Base-by-base conservation (phyloP, 805 yeast species). In the Helenozyma rhizophorensis region DNA sequence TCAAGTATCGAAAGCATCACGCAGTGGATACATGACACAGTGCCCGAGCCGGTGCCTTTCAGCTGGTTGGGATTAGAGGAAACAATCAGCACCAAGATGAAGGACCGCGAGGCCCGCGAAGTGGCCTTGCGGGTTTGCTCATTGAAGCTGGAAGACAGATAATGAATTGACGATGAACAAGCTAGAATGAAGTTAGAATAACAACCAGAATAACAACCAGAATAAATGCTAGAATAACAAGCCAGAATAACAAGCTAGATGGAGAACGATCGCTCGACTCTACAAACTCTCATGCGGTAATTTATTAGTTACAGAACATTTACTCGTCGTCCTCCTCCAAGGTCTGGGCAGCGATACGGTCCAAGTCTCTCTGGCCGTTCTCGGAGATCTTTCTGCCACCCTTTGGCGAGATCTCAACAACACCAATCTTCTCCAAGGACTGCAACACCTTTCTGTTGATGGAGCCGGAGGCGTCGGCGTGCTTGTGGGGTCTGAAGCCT, bases 361-460 rank as follows among this genome's bases (percentile, higher is more conserved):
- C 99, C 78, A 93, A 84, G 78, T 93, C 99, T 86, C 98, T 89
- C 79, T 90, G 97, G 70, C 99, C 99, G 76, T 88, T 85, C 70
- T 87, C 96, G 50, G 97, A 83, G 81, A 93, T 87, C 75, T 89
- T 87, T 83, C 98, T 93, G 73, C 98, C 98, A 70, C 97, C 97
- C 76, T 86, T 87, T 74, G 88, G 85, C 67, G 95, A 80, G 69
- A 83, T 77, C 78, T 90, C 98, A 58, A 93, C 76, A 57, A 93
- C 87, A 71, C 97, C 97, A 52, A 93, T 83, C 80, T 90, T 89
- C 81, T 89, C 96, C 65, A 93, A 85, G 62, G 97, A 81, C 77
- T 93, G 98, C 65, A 93, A 78, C 56, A 85, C 97, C 75, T 74
- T 89, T 83, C 98, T 88, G 96, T 93, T 93, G 68, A 93, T 78